A percentile compares a stretch with the other conserved stretches of the same genome.
These are phyloP conservation scores for Dactylellina haptotyla DNA, from an alignment of 2,329 filamentous ascomycete species.

Conservation along the genomic window DNA sequence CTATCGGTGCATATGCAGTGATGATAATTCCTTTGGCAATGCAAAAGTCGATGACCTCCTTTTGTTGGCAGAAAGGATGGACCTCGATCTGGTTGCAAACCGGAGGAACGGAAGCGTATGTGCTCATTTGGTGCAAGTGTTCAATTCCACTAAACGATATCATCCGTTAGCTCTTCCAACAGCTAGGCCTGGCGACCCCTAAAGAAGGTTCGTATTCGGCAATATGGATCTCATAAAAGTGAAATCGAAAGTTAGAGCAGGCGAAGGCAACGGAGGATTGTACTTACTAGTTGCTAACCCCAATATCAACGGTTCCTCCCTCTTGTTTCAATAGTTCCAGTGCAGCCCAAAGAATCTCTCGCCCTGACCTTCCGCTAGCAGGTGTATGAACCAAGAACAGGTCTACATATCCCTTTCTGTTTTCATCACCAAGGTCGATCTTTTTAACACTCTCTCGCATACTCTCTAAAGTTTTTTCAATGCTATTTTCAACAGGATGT, in stretches of 20 bases:
- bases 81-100: conserved; percentile 84
- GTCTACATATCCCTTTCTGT: conserved; percentile 72
- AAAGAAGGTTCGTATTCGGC: too few species aligned
- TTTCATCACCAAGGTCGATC: conserved; percentile 66
- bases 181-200: too few species aligned
- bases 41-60: conserved; percentile 73
- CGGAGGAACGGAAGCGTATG: conserved; percentile 62
- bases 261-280: too few species aligned
- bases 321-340: conserved; percentile 71
- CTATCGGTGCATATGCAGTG: conserved; percentile 83
- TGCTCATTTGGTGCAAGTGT: conserved; percentile 28
- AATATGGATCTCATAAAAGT: too few species aligned
- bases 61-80: conserved; percentile 82
- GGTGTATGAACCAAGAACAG: conserved; percentile 76
- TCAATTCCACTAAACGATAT: conserved; percentile 7
- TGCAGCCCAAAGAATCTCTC: conserved; percentile 73
- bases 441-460: conserved; percentile 70
- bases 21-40: conserved; percentile 73
- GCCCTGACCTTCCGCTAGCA: conserved; percentile 66
- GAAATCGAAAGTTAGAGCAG: background rate
- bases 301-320: conserved; percentile 73
- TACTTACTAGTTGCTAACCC: conserved; percentile 73
- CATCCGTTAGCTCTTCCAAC: background rate
- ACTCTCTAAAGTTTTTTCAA: conserved; percentile 70
- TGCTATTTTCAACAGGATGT: conserved; percentile 64